A percentile compares a stretch with the other conserved stretches of the same genome.
phyloP scores from a whole-genome alignment of 2,329 filamentous ascomycete species.

The Sarocladium oryzae region DNA sequence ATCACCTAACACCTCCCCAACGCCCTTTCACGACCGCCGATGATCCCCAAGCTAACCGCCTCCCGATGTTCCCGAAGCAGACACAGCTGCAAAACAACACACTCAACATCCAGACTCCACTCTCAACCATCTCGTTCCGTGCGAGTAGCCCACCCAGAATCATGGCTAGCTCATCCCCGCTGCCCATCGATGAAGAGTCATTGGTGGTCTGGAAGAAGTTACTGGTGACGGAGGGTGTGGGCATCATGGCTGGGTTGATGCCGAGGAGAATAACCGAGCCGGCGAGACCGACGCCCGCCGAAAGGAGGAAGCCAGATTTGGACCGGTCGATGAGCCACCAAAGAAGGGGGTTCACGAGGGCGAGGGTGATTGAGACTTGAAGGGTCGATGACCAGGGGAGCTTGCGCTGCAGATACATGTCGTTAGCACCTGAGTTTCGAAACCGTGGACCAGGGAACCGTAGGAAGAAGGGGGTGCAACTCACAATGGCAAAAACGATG shows the following conservation, averaged over 20 bases:
- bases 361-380: conserved; percentile 85
- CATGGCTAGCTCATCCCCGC: conserved; percentile 22
- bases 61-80: conserved; percentile 93
- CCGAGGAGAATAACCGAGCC: conserved; percentile 70
- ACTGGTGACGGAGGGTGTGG: conserved; percentile 45
- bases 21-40: conserved; percentile 35
- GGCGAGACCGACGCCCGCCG: conserved; percentile 62
- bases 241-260: conserved; percentile 72
- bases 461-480: background rate
- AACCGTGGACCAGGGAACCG: no score
- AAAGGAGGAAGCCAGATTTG: conserved; percentile 74
- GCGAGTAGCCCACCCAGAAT: conserved; percentile 43
- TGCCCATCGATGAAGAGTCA: conserved; percentile 9
- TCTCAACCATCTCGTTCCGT: conserved; percentile 58
- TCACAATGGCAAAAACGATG: conserved; percentile 57
- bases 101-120: conserved; percentile 83
- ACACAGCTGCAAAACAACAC: conserved; percentile 92
- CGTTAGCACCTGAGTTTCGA: background rate
- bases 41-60: conserved; percentile 59
- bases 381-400: conserved; percentile 90
- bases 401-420: conserved; percentile 55
- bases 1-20: conserved; percentile 37
- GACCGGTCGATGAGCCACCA: conserved; percentile 97
- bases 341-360: conserved; percentile 83
- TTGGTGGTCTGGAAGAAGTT: background rate